Evolutionary conservation across 2,329 filamentous ascomycete species (phyloP).

Genomic region (Phyllosticta paracitricarpa): DNA sequence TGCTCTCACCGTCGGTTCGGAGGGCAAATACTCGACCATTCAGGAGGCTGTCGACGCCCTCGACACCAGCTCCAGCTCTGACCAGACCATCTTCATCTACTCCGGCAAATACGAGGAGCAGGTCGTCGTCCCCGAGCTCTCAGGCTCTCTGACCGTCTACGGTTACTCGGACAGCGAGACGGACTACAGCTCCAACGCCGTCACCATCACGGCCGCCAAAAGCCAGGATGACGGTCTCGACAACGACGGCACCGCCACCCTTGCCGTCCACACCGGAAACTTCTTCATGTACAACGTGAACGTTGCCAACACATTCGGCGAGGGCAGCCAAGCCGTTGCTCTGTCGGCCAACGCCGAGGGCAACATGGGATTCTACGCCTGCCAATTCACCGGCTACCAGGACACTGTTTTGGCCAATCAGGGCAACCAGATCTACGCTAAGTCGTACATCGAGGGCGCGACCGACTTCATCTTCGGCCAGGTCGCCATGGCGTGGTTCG

Average conservation of each 20-base stretch:
- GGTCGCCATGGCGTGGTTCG: constrained; percentile 39
- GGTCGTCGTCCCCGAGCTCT: constrained; percentile 39
- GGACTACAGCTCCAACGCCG: constrained; percentile 44
- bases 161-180: constrained; percentile 46
- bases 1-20: constrained; percentile 34
- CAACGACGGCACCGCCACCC: constrained; percentile 43
- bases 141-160: constrained; percentile 42
- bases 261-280: constrained; percentile 35
- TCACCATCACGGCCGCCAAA: constrained; percentile 38
- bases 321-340: constrained; percentile 35
- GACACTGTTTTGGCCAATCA: constrained; percentile 33
- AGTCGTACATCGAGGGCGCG: constrained; percentile 46
- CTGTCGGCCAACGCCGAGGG: constrained; percentile 36
- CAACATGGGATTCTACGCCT: constrained; percentile 46
- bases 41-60: constrained; percentile 46
- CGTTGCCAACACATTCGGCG: constrained; percentile 34
- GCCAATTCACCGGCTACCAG: constrained; percentile 44
- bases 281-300: constrained; percentile 52
- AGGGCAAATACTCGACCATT: constrained; percentile 33
- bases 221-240: constrained; percentile 22
- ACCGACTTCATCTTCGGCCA: constrained; percentile 50
- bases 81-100: constrained; percentile 50
- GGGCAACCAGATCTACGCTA: constrained; percentile 41
- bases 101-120: constrained; percentile 49
- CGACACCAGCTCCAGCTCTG: constrained; percentile 34